These are phyloP conservation scores for Alternaria sp. DNA, from an alignment of 2,329 filamentous ascomycete species.

Conservation along the genomic window DNA sequence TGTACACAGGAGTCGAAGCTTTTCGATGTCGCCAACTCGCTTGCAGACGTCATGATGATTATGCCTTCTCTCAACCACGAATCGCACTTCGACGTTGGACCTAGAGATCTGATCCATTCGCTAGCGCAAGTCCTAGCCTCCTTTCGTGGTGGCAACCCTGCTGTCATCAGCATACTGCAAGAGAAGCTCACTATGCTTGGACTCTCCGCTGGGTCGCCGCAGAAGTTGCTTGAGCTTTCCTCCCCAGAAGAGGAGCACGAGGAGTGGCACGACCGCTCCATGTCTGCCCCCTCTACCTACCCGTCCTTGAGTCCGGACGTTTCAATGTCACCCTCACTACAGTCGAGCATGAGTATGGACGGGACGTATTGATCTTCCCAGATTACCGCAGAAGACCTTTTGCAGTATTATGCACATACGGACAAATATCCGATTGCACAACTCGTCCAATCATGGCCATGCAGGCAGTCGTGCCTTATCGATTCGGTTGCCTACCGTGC, in stretches of 20 bases:
- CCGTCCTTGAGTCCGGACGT: constrained; percentile 4
- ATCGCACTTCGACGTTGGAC: constrained; percentile 38
- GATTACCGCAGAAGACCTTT: neutral
- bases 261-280: constrained; percentile 28
- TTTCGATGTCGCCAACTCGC: constrained; percentile 45
- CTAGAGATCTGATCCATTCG: constrained; percentile 43
- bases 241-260: constrained; percentile 42
- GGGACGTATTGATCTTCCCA: neutral
- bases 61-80: constrained; percentile 43
- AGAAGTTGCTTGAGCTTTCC: constrained; percentile 38
- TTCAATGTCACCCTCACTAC: constrained; percentile 19
- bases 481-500: neutral
- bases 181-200: constrained; percentile 39
- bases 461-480: neutral
- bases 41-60: constrained; percentile 47
- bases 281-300: constrained; percentile 25
- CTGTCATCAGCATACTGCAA: constrained; percentile 42
- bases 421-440: neutral
- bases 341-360: constrained; percentile 26
- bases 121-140: constrained; percentile 37
- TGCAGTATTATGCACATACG: neutral
- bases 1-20: constrained; percentile 40
- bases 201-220: constrained; percentile 35
- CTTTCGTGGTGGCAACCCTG: constrained; percentile 44
- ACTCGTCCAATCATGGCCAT: neutral